Conservation (phyloP, 768 basidiomycete genomes). For the Dentipellis fragilis region DNA sequence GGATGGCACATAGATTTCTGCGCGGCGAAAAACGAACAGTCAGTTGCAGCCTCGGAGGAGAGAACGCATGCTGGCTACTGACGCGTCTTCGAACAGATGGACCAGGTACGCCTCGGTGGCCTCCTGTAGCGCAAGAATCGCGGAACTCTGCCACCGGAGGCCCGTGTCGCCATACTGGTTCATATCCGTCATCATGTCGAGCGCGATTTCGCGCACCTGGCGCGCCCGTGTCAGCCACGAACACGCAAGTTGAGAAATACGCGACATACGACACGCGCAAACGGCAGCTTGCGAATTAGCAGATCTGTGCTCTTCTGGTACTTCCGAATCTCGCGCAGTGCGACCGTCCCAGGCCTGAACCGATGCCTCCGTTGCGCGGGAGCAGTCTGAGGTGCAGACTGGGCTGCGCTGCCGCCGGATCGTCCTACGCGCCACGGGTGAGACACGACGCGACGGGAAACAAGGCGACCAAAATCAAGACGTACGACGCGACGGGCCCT, state of each 20-base stretch:
- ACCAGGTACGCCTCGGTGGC: constrained; percentile 93
- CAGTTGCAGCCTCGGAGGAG: neutral
- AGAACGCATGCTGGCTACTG: constrained; percentile 28
- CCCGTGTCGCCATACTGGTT: constrained; percentile 47
- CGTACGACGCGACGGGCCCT: constrained; percentile 1
- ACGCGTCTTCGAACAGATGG: constrained; percentile 98
- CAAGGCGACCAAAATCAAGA: neutral
- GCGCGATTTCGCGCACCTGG: constrained; percentile 91
- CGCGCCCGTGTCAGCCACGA: neutral
- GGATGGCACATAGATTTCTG: constrained; percentile 93
- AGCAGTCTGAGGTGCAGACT: neutral
- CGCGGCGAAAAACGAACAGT: constrained; percentile 1
- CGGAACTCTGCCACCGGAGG: constrained; percentile 92
- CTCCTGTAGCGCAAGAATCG: constrained; percentile 89
- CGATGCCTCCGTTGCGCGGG: constrained; percentile 27
- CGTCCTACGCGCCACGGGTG: constrained; percentile 1
- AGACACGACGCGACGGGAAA: neutral
- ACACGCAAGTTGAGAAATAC: neutral
- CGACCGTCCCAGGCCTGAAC: constrained; percentile 87
- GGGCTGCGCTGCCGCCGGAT: constrained; percentile 17
- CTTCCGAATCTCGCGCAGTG: constrained; percentile 85
- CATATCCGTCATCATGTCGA: constrained; percentile 79
- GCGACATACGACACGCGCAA: constrained; percentile 73
- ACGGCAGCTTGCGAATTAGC: constrained; percentile 79
- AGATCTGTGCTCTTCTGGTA: constrained; percentile 93